A percentile compares a stretch with the other conserved stretches of the same genome.
phyloP scores from a whole-genome alignment of 2,329 filamentous ascomycete genomes.

The Gliomastix tumulicola region DNA sequence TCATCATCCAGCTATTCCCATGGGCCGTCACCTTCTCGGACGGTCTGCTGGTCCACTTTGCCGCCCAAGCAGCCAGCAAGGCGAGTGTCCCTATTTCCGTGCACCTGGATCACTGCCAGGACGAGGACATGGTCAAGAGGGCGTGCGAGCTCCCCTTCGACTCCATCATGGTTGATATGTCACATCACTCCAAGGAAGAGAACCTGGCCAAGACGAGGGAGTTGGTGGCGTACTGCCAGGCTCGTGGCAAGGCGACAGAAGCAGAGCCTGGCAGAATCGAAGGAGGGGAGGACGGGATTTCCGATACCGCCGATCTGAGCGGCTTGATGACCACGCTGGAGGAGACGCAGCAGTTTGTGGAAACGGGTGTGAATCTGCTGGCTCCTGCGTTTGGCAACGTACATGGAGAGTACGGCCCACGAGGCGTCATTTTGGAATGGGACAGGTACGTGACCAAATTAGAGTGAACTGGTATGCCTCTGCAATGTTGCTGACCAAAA shows the following conservation, averaged over 20 bases:
- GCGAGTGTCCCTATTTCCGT: constrained; percentile 52
- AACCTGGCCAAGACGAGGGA: constrained; percentile 59
- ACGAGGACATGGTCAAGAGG: constrained; percentile 48
- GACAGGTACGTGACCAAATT: no score
- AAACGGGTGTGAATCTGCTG: constrained; percentile 65
- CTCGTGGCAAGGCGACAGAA: constrained; percentile 57
- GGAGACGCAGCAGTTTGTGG: constrained; percentile 63
- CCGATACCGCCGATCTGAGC: constrained; percentile 44
- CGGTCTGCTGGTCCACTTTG: constrained; percentile 44
- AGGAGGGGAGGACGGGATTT: constrained; percentile 59
- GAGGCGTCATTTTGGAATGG: no score
- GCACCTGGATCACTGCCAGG: constrained; percentile 62
- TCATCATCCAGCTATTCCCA: constrained; percentile 66
- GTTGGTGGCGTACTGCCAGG: constrained; percentile 54
- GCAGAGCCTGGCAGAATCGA: constrained; percentile 43
- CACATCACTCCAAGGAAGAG: constrained; percentile 62
- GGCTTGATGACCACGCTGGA: constrained; percentile 57
- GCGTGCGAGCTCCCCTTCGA: constrained; percentile 57
- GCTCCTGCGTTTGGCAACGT: constrained; percentile 74
- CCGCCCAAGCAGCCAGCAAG: constrained; percentile 44
- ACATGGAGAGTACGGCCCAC: no score
- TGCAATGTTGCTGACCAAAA: no score
- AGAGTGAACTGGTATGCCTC: no score
- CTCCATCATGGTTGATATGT: constrained; percentile 73
- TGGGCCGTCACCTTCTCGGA: constrained; percentile 62